These are phyloP conservation scores for Miamiensis avidus DNA, from an alignment of 169 alveolate species.

Conservation along the genomic window DNA sequence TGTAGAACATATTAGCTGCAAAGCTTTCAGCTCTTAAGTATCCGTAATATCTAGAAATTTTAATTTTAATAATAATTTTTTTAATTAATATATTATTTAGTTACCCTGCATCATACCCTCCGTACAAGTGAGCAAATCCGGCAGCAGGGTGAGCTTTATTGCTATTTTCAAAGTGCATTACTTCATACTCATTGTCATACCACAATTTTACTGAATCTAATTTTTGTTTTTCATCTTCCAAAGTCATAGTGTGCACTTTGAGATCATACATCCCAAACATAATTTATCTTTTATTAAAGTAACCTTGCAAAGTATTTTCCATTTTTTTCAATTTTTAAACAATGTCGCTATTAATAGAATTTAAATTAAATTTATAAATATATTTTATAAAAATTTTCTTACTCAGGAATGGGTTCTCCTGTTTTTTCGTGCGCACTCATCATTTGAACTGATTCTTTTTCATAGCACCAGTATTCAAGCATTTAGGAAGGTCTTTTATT, in stretches of 20 bases:
- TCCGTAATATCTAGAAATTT: neutral
- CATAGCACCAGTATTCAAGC: neutral
- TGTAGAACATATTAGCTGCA: neutral
- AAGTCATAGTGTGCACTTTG: neutral
- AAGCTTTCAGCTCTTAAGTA: neutral
- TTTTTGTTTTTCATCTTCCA: neutral
- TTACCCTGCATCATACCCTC: neutral
- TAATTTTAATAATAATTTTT: too few relatives aligned
- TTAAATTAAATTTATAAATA: too few relatives aligned
- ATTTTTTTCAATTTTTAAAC: neutral
- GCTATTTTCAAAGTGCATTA: neutral
- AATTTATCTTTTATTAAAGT: neutral
- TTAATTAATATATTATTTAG: too few relatives aligned
- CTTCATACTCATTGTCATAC: neutral
- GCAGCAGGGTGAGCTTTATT: neutral
- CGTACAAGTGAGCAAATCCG: neutral
- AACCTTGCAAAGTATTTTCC: neutral
- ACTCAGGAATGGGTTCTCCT: neutral
- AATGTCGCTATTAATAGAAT: neutral
- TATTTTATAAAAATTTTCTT: too few relatives aligned
- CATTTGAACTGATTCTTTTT: neutral
- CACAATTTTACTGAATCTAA: neutral
- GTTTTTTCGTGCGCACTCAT: neutral
- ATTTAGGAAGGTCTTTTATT: neutral
- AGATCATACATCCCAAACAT: neutral